Base-by-base conservation (phyloP, 176 grass and related monocot genomes). In the Puya raimondii region DNA sequence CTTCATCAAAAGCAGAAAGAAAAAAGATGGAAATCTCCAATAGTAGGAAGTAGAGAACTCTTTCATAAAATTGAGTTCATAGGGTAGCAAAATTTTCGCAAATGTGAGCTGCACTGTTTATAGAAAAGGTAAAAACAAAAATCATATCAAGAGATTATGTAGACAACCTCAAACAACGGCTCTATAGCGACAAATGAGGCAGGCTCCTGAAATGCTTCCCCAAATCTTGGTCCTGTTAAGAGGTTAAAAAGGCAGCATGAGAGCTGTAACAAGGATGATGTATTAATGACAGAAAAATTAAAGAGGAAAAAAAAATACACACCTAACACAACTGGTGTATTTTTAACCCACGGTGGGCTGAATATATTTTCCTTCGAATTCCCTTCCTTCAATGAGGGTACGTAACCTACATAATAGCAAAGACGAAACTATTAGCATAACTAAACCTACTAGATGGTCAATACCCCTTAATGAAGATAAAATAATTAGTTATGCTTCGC, bases 311-410 rank as follows among this genome's bases (percentile, higher is more conserved):
- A 54, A 53, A 15, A 67, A 17, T 53, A 71, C 66, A 76, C 73
- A 94, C 95, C 95, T 88, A 99, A 64, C 70, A 80, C 72, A 1
- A 99, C 82, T 61, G 85, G 82, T 69, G 91, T 84, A 84, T 91
- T 90, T 48, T 77, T 85, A 51, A 69, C 85, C 95, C 95, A 99
- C 42, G 95, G 95, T 70, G 87, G 95, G 72, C 82, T 81, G 76
- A 99, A 99, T 79, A 99, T 88, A 0, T 88, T 99, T 78, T 99
- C 95, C 85, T 91, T 88, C 33, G 71, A 88, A 70, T 99, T 99
- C 42, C 95, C 95, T 88, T 99, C 89, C 67, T 88, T 91, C 78
- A 99, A 80, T 20, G 90, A 86, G 70, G 87, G 95, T 21, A 99
- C 70, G 78, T 88, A 75, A 47, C 95, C 95, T 99, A 78, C 27